A percentile compares a stretch with the other conserved stretches of the same genome.
phyloP scores from a whole-genome alignment of 306 rosid species.

The Lablab purpureus region DNA sequence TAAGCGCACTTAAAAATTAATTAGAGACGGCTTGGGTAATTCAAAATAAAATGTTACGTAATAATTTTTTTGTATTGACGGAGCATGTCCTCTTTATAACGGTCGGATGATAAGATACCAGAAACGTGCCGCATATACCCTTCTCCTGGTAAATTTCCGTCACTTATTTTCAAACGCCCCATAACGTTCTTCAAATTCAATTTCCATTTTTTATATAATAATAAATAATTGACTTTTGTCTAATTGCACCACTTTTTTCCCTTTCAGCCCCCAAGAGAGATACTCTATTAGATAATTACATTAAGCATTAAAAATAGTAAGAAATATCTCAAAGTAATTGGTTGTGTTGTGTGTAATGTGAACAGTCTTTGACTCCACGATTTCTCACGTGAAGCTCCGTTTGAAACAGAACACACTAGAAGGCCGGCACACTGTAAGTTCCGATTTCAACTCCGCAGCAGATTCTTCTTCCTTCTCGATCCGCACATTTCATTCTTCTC shows the following conservation, averaged over 20 bases:
- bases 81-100: slow-evolving; percentile 63
- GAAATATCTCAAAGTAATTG: slow-evolving; percentile 28
- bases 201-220: slow-evolving; percentile 20
- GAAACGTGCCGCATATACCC: slow-evolving; percentile 50
- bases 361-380: slow-evolving; percentile 44
- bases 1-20: slow-evolving; percentile 8
- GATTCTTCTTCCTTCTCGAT: slow-evolving; percentile 56
- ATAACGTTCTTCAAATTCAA: slow-evolving; percentile 52
- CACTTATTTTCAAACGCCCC: slow-evolving; percentile 53
- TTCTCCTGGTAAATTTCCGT: slow-evolving; percentile 22
- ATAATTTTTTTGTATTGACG: slow-evolving; percentile 6
- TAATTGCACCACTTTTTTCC: slow-evolving; percentile 15
- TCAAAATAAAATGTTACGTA: slow-evolving; percentile 34
- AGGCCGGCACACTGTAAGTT: slow-evolving; percentile 64
- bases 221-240: neutral
- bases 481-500: slow-evolving; percentile 45
- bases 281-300: slow-evolving; percentile 4
- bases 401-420: slow-evolving; percentile 36
- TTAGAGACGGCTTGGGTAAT: slow-evolving; percentile 11
- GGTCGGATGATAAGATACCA: slow-evolving; percentile 62
- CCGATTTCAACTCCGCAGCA: slow-evolving; percentile 28
- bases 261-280: slow-evolving; percentile 41
- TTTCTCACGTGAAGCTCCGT: slow-evolving; percentile 51
- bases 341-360: slow-evolving; percentile 40
- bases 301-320: slow-evolving; percentile 34